Conservation (phyloP, 73 alveolate species). For the Halteria grandinella region DNA sequence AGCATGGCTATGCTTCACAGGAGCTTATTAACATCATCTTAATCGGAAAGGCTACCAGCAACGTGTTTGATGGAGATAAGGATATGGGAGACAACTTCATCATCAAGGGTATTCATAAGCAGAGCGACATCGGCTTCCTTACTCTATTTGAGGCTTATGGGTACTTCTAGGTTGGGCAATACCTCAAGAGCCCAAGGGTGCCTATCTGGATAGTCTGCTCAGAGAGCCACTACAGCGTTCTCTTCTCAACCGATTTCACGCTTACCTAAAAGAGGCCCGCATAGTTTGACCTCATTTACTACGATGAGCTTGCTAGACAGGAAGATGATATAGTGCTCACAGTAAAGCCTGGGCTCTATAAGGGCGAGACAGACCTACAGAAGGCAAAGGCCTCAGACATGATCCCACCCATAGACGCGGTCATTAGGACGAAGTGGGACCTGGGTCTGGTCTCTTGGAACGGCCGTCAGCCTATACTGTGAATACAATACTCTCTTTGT, state of each 20-base stretch:
- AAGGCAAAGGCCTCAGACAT: conserved; percentile 35
- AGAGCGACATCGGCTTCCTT: conserved; percentile 64
- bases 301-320: conserved; percentile 70
- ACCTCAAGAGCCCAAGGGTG: conserved; percentile 57
- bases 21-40: conserved; percentile 73
- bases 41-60: conserved; percentile 72
- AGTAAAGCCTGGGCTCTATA: conserved; percentile 37
- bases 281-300: conserved; percentile 70
- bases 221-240: conserved; percentile 71
- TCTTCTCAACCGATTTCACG: conserved; percentile 64
- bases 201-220: conserved; percentile 81
- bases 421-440: conserved; percentile 72
- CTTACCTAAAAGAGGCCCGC: conserved; percentile 32
- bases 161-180: conserved; percentile 70
- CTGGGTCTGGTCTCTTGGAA: conserved; percentile 34
- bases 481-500: background rate
- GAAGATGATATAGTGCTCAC: conserved; percentile 71
- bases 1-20: conserved; percentile 73
- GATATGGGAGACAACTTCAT: conserved; percentile 74
- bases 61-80: conserved; percentile 72
- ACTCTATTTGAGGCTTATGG: conserved; percentile 70
- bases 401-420: conserved; percentile 68
- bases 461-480: conserved; percentile 35
- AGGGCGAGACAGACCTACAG: conserved; percentile 44
- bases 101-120: conserved; percentile 66